Base-by-base conservation (phyloP, 768 basidiomycete species). In the Pulveroboletus sp. region DNA sequence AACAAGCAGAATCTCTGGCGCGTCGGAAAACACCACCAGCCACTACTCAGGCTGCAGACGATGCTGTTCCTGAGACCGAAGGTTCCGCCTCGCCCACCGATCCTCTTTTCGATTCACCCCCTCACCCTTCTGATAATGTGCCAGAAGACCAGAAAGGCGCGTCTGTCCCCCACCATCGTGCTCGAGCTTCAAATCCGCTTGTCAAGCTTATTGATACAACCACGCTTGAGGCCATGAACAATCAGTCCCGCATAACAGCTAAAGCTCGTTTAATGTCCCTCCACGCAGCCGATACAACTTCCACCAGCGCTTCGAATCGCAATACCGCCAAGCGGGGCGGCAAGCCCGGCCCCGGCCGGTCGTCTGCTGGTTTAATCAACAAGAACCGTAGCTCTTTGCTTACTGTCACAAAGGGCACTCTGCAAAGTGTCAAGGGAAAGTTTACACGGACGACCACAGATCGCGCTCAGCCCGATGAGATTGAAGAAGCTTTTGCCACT, bases 351-450 rank as follows among this genome's bases (percentile, higher is more conserved):
- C 77, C 78, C 22, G 76, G 77, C 24, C 75, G 75, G 26, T 76
- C 76, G 5, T 80, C 81, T 12, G 56, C 68, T 22, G 75, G 77
- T 8, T 50, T 77, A 27, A 31, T 63, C 29, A 61, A 51, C 41
- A 75, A 69, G 47, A 73, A 65, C 40, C 72, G 69, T 26, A 80
- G 76, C 49, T 83, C 83, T 14, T 63, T 83, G 12, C 67, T 84
- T 45, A 81, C 76, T 6, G 73, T 70, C 17, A 65, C 74, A 8
- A 83, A 80, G 58, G 81, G 82, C 27, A 56, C 63, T 11, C 57
- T 81, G 26, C 78, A 76, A 54, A 77, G 73, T 5, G 64, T 80
- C 49, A 80, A 77, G 57, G 77, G 77, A 11, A 76, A 67, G 26
- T 74, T 72, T 50, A 47, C 51, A 26, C 36, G 45, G 16, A 46